Base-by-base conservation (phyloP, 441 rosid species). In the Aleurites moluccanus region DNA sequence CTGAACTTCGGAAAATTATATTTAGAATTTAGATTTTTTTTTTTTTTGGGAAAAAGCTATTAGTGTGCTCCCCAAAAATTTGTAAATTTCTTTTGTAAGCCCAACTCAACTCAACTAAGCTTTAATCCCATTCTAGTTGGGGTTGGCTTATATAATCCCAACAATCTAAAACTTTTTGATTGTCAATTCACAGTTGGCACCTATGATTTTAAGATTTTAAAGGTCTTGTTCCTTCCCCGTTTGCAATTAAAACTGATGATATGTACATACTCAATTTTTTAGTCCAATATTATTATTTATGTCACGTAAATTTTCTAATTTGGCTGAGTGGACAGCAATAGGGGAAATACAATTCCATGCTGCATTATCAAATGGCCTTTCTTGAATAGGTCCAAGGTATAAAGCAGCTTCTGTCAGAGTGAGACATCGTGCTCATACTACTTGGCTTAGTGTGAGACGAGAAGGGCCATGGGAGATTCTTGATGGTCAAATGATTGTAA, bases 391-490 rank as follows among this genome's bases (percentile, higher is more conserved):
- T 81, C 89, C 90, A 69, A 85, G 77, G 62, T 88, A 88, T 80
- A 88, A 85, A 88, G 90, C 90, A 55, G 84, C 67, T 70, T 87
- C 95, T 82, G 95, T 85, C 66, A 77, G 75, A 84, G 56, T 15
- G 42, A 69, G 0, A 27, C 25, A 2, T 18, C 38, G 62, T 72
- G 76, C 75, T 63, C 50, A 20, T 40, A 42, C 21, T 66, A 86
- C 97, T 20, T 79, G 87, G 90, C 86, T 92, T 67, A 91, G 94
- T 20, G 97, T 94, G 27, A 90, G 75, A 85, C 88, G 85, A 82
- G 88, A 83, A 77, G 97, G 92, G 73, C 80, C 80, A 50, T 81
- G 47, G 60, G 93, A 85, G 81, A 80, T 87, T 84, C 95, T 88
- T 67, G 83, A 85, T 76, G 97, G 96, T 49, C 82, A 82, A 25